A percentile compares a stretch with the other conserved stretches of the same genome.
Evolutionary conservation across 306 rosid genomes (phyloP).

Genomic region (Comarum palustre): DNA sequence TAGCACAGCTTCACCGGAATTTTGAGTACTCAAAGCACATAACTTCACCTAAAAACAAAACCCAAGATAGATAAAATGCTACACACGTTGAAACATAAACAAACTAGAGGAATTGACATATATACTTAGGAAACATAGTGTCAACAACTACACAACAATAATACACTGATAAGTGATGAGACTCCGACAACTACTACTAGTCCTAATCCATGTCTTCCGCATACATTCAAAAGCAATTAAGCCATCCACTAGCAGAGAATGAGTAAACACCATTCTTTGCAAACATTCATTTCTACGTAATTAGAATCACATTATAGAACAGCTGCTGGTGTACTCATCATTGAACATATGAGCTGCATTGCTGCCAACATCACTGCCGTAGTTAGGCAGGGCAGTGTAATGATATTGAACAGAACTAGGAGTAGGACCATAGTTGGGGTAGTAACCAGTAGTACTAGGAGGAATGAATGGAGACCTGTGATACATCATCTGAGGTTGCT

Average conservation of each 20-base stretch:
- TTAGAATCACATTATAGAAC: constrained; percentile 67
- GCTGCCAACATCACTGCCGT: constrained; percentile 29
- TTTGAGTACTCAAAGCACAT: background rate
- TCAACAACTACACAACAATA: background rate
- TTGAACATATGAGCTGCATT: constrained; percentile 72
- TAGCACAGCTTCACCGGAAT: background rate
- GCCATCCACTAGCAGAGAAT: background rate
- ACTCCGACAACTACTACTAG: background rate
- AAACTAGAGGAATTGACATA: background rate
- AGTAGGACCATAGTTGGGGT: constrained; percentile 43
- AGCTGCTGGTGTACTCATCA: constrained; percentile 70
- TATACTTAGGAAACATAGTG: background rate
- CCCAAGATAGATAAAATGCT: background rate
- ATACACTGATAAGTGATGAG: background rate
- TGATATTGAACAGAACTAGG: constrained; percentile 30
- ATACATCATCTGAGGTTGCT: constrained; percentile 87
- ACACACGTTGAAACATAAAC: background rate
- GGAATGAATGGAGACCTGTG: constrained; percentile 66
- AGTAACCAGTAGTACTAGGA: constrained; percentile 75
- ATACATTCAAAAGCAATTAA: background rate
- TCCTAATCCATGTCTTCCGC: background rate
- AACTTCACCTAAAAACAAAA: background rate
- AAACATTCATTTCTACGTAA: background rate
- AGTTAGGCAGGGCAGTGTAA: constrained; percentile 35
- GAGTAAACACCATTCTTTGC: background rate